Base-by-base conservation (phyloP, 2,329 filamentous ascomycete genomes). In the Colletotrichum incanum region DNA sequence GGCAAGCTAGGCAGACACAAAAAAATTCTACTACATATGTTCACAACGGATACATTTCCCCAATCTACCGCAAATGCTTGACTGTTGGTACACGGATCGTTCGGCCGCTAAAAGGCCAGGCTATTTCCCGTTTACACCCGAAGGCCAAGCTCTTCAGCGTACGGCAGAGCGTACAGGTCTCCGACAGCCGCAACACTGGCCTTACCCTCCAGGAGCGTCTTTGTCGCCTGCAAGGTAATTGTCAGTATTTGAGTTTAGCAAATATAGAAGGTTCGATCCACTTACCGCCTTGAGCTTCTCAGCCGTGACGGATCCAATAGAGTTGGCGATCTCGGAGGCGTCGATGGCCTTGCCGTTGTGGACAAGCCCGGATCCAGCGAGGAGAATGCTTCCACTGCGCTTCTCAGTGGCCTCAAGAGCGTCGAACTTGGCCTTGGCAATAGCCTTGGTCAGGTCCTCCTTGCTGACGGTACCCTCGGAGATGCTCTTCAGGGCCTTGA, bases 391-490 rank as follows among this genome's bases (percentile, higher is more conserved):
- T 69, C 92, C 89, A 77, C 92, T 89, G 75, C 93, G 90, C 78
- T 92, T 91, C 85, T 98, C 93, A 76, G 92, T 93, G 75, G 91
- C 89, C 80, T 97, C 94, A 66, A 98, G 88, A 76, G 94, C 93
- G 82, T 93, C 92, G 86, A 98, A 99, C 86, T 98, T 98, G 80
- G 96, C 96, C 79, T 93, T 92, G 73, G 96, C 94, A 81, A 95
- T 90, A 63, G 96, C 96, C 89, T 98, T 98, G 83, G 92, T 90
- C 81, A 98, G 88, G 74, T 96, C 93, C 84, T 99, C 96, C 81
- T 93, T 92, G 83, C 88, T 90, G 77, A 96, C 88, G 67, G 92
- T 86, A 76, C 94, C 94, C 65, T 91, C 89, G 18, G 94, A 92
- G 76, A 98, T 88, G 83, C 90, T 90, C 90, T 97, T 94, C 78